Base-by-base conservation (phyloP, 352 stramenopile genomes). In the Aphanomyces stellatus region DNA sequence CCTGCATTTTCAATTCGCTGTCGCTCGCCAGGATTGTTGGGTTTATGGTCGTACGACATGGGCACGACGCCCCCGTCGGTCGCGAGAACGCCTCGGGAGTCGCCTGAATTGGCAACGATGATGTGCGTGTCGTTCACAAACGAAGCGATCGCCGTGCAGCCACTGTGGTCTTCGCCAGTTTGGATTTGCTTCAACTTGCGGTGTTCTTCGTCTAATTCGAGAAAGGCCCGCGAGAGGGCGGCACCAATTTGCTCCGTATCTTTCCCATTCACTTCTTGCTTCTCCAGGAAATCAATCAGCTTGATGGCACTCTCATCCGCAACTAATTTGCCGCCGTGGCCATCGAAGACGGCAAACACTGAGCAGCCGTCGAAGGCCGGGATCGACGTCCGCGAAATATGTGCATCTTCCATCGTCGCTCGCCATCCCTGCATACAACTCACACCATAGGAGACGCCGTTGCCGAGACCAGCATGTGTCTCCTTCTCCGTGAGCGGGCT, bases 21-120 rank as follows among this genome's bases (percentile, higher is more conserved):
- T 19, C 79, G 76, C 46, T 94, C 83, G 10, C 53, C 74, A 2
- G 91, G 78, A 65, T 96, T 95, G 65, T 88, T 87, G 24, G 90
- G 90, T 69, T 97, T 97, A 79, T 97, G 91, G 72, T 98, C 91
- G 49, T 81, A 88, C 24, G 86, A 95, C 77, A 96, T 90, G 30
- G 85, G 78, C 22, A 93, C 73, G 0, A 76, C 83, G 8, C 57
- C 61, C 15, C 72, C 71, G 24, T 74, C 59, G 61, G 87, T 91
- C 43, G 66, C 75, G 43, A 91, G 75, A 40, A 93, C 78, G 43
- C 81, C 87, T 62, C 86, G 75, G n/a, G 86, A 94, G 72, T 93
- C 86, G 22, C 79, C 83, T 30, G 81, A 73, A 69, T 94, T 93
- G 59, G 82, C 82, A 61, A 93, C 82, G 30, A 91, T 85, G 65